Evolutionary conservation across 352 stramenopile species (phyloP).

Genomic region (Phytophthora multivora): DNA sequence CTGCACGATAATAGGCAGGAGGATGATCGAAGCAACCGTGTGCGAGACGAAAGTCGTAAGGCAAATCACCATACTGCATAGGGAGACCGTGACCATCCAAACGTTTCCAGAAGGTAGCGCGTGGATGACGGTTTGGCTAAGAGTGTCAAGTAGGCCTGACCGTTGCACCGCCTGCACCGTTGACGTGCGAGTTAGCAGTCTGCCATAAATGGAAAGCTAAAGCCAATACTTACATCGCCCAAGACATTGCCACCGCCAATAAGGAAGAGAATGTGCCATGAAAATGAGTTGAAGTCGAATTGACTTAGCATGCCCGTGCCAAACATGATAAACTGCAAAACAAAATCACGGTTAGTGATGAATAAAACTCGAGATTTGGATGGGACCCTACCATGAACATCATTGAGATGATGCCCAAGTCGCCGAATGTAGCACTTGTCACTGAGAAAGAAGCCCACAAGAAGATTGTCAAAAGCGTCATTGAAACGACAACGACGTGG

Average conservation of each 20-base stretch:
- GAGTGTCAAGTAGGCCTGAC: constrained; percentile 79
- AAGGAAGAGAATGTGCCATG: constrained; percentile 93
- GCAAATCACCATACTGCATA: constrained; percentile 85
- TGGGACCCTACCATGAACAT: constrained; percentile 83
- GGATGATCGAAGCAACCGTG: constrained; percentile 92
- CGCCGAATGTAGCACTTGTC: constrained; percentile 88
- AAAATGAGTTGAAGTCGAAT: constrained; percentile 95
- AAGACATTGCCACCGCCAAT: constrained; percentile 93
- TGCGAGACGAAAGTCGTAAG: constrained; percentile 94
- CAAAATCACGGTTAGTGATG: constrained; percentile 4
- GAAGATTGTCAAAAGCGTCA: constrained; percentile 91
- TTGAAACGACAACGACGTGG: constrained; percentile 89
- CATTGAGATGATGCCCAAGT: constrained; percentile 91
- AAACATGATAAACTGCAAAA: constrained; percentile 83
- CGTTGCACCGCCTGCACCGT: constrained; percentile 71
- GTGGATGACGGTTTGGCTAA: constrained; percentile 85
- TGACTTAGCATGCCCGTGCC: constrained; percentile 89
- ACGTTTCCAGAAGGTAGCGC: constrained; percentile 80
- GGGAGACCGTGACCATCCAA: constrained; percentile 87
- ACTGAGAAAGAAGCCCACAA: constrained; percentile 89
- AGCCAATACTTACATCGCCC: constrained; percentile 67
- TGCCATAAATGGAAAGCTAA: not conserved
- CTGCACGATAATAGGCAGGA: constrained; percentile 92
- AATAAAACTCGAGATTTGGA: not conserved
- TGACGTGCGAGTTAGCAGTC: not conserved